These are phyloP conservation scores for Diaporthe longicolla DNA, from an alignment of 2,329 filamentous ascomycete species.

Conservation along the genomic window DNA sequence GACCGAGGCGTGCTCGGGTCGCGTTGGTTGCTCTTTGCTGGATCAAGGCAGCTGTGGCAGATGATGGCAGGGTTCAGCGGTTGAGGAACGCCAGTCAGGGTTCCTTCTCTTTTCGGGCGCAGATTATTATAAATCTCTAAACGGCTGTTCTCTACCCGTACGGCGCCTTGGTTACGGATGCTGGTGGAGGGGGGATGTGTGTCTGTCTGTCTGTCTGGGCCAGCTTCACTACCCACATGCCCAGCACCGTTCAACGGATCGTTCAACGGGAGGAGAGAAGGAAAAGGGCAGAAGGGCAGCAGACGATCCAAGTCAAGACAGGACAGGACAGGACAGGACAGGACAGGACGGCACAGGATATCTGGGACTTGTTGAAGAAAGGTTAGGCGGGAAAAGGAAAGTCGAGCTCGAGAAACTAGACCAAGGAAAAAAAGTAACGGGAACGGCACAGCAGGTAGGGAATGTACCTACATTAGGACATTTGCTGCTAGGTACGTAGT, in stretches of 20 bases:
- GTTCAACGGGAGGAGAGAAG: background rate
- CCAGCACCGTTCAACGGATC: background rate
- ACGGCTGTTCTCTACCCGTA: conserved; percentile 14
- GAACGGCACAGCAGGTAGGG: background rate
- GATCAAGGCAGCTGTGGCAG: conserved; percentile 29
- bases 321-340: background rate
- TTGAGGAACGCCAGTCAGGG: conserved; percentile 4
- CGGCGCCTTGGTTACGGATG: background rate
- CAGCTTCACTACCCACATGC: background rate
- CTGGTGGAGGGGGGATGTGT: background rate
- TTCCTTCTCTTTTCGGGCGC: background rate
- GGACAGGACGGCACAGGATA: background rate
- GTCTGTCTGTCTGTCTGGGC: background rate
- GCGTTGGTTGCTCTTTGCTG: conserved; percentile 20
- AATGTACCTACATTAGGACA: background rate
- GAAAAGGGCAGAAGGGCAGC: background rate
- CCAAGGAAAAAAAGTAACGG: conserved; percentile 2
- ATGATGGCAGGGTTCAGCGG: conserved; percentile 29
- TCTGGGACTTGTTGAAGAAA: conserved; percentile 13
- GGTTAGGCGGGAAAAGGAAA: background rate
- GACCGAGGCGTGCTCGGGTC: conserved; percentile 32
- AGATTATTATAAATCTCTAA: conserved; percentile 29
- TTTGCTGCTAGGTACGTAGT: background rate
- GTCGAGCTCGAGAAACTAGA: background rate
- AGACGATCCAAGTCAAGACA: background rate